These are phyloP conservation scores for Taphrina wiesneri DNA, from an alignment of 1,139 yeast species.

Conservation along the genomic window DNA sequence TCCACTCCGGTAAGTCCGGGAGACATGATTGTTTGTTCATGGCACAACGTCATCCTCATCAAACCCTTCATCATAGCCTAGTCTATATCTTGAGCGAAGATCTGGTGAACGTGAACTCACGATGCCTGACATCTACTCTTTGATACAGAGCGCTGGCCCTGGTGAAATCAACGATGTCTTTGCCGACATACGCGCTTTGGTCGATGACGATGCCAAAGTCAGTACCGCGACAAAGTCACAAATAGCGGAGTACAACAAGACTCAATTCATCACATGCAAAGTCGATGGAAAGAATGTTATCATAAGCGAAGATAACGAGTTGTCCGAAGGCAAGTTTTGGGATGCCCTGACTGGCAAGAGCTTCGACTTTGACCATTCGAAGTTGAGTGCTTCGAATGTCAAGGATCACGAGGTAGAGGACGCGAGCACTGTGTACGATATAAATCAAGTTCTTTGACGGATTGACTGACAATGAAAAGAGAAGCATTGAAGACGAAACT, in stretches of 20 bases:
- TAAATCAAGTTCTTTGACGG: neutral
- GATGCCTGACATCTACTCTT: constrained; percentile 22
- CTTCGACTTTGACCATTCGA: constrained; percentile 64
- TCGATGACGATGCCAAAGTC: constrained; percentile 45
- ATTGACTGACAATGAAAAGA: neutral
- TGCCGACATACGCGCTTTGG: constrained; percentile 46
- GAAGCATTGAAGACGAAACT: constrained; percentile 33
- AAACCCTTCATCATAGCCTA: too few relatives aligned
- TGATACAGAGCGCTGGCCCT: constrained; percentile 28
- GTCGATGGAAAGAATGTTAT: constrained; percentile 48
- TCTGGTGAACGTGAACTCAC: too few relatives aligned
- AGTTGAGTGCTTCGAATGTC: constrained; percentile 40
- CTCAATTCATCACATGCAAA: constrained; percentile 50
- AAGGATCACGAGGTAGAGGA: constrained; percentile 7
- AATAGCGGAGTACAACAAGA: constrained; percentile 52
- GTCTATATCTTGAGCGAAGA: too few relatives aligned
- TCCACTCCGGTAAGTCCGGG: neutral
- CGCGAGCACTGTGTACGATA: neutral
- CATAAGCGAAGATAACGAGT: constrained; percentile 53
- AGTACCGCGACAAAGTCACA: constrained; percentile 44
- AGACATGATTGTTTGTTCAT: neutral
- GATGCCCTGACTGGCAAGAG: constrained; percentile 53
- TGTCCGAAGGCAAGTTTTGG: constrained; percentile 51
- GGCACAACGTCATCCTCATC: neutral
- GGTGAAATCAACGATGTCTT: constrained; percentile 39